Base-by-base conservation (phyloP, 768 basidiomycete genomes). In the Psilocybe sp. region DNA sequence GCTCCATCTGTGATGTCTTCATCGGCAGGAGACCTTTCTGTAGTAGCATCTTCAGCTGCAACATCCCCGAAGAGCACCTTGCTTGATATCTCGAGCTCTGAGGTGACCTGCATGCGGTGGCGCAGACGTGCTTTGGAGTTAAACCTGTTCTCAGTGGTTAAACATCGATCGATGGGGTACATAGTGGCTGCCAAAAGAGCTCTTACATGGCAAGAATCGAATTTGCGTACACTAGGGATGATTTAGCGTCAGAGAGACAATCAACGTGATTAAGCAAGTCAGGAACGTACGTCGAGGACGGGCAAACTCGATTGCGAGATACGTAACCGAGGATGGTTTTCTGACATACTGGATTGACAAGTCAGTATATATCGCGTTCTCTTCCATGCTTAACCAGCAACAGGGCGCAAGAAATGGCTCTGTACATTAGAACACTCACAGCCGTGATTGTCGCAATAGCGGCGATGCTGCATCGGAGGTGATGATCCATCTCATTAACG, bases 201-300 rank as follows among this genome's bases (percentile, higher is more conserved):
- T n/a, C 46, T 12, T 18, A 56, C 55, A 56, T 43, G 8, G 55
- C 52, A 6, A 56, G 45, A 7, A 56, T 53, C 8, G 55, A 56
- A 14, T 56, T 56, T 9, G 49, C 52, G 8, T 56, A 56, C 15
- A 56, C 55, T 56, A 12, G n/a, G n/a, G n/a, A n/a, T n/a, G n/a
- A n/a, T n/a, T n/a, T n/a, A n/a, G n/a, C 2, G 4, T 19, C 18
- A 15, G 8, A 28, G 16, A 10, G 23, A 19, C 12, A n/a, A 31
- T 13, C 32, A 28, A 1, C 11, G 8, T 0, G 2, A 37, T 14
- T 37, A 34, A n/a, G 14, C n/a, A 48, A n/a, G 7, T 5, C 9
- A 10, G 10, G 16, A 14, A 44, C 51, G 37, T 20, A 56, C 55
- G 15, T 7, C 52, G 35, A 20, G 55, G 55, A 4, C 47, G 38